These are phyloP conservation scores for Parachaetomium inaequale DNA, from an alignment of 495 filamentous ascomycete genomes.

Conservation along the genomic window DNA sequence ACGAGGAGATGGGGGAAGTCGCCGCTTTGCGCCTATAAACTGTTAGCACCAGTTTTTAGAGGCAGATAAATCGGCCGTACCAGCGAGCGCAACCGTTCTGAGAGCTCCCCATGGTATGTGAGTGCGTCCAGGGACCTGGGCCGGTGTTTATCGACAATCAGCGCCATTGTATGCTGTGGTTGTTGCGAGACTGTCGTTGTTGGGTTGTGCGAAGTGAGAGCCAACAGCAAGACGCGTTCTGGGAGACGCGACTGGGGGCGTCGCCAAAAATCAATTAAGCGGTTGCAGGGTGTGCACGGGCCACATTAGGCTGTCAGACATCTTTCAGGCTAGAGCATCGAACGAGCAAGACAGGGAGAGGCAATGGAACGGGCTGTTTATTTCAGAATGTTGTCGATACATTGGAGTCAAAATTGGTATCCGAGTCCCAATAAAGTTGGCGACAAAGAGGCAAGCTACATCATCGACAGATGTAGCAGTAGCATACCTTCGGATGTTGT, in stretches of 20 bases:
- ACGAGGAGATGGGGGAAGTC: slow-evolving; percentile 97
- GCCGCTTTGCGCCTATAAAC: slow-evolving; percentile 77
- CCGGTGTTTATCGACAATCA: slow-evolving; percentile 92
- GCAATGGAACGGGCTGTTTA: too few species aligned
- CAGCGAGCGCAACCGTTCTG: slow-evolving; percentile 78
- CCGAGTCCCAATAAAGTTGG: too few species aligned
- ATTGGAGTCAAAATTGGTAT: too few species aligned
- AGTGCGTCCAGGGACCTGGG: slow-evolving; percentile 84
- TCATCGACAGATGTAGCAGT: too few species aligned
- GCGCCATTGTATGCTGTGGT: slow-evolving; percentile 45
- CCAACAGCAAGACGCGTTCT: slow-evolving; percentile 19
- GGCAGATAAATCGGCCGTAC: slow-evolving; percentile 48
- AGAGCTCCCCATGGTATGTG: slow-evolving; percentile 85
- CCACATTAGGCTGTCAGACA: slow-evolving; percentile 4
- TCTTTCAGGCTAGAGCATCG: background rate
- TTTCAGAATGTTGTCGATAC: too few species aligned
- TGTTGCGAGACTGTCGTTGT: background rate
- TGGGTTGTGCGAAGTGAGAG: background rate
- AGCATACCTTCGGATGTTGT: too few species aligned
- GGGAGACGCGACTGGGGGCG: slow-evolving; percentile 20
- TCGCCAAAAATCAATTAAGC: slow-evolving; percentile 25
- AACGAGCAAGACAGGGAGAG: too few species aligned
- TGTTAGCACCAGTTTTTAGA: slow-evolving; percentile 13
- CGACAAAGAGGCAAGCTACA: too few species aligned
- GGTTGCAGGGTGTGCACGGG: slow-evolving; percentile 15